Evolutionary conservation across 768 basidiomycete species (phyloP).

Genomic region (Pleurotus cornucopiae): DNA sequence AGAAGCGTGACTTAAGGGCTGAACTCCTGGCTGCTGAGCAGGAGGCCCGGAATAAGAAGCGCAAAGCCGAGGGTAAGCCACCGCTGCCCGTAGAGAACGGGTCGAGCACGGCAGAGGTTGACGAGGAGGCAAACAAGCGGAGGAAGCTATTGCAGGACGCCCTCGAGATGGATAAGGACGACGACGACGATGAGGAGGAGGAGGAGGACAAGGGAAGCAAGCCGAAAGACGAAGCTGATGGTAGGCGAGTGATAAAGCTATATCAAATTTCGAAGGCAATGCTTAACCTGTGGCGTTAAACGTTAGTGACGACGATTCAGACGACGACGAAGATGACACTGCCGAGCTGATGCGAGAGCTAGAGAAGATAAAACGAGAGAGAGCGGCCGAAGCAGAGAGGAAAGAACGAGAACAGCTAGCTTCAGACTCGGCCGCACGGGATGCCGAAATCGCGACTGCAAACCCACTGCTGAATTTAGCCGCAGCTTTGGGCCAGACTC

Average conservation of each 20-base stretch:
- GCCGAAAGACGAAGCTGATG: slow-evolving; percentile 37
- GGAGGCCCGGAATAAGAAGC: slow-evolving; percentile 85
- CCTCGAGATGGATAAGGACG: slow-evolving; percentile 85
- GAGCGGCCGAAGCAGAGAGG: slow-evolving; percentile 88
- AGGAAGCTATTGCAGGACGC: slow-evolving; percentile 86
- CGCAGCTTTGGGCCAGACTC: slow-evolving; percentile 78
- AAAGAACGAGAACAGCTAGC: slow-evolving; percentile 75
- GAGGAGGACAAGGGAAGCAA: slow-evolving; percentile 29
- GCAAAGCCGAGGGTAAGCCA: slow-evolving; percentile 80
- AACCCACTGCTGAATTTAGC: slow-evolving; percentile 92
- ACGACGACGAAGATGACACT: slow-evolving; percentile 79
- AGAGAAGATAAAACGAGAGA: slow-evolving; percentile 97
- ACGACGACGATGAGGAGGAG: slow-evolving; percentile 67
- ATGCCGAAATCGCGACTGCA: slow-evolving; percentile 78
- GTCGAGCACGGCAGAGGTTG: slow-evolving; percentile 23
- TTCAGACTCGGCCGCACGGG: slow-evolving; percentile 54
- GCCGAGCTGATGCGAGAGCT: slow-evolving; percentile 92
- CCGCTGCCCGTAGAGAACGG: slow-evolving; percentile 39
- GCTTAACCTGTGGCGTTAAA: background rate
- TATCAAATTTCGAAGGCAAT: too few relatives aligned
- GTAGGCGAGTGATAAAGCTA: slow-evolving; percentile 31
- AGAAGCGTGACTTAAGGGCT: slow-evolving; percentile 72
- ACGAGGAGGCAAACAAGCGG: slow-evolving; percentile 74
- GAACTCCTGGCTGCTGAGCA: slow-evolving; percentile 84
- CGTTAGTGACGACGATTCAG: slow-evolving; percentile 43